phyloP scores from a whole-genome alignment of 2,329 filamentous ascomycete species.

The Phialophora verrucosa region DNA sequence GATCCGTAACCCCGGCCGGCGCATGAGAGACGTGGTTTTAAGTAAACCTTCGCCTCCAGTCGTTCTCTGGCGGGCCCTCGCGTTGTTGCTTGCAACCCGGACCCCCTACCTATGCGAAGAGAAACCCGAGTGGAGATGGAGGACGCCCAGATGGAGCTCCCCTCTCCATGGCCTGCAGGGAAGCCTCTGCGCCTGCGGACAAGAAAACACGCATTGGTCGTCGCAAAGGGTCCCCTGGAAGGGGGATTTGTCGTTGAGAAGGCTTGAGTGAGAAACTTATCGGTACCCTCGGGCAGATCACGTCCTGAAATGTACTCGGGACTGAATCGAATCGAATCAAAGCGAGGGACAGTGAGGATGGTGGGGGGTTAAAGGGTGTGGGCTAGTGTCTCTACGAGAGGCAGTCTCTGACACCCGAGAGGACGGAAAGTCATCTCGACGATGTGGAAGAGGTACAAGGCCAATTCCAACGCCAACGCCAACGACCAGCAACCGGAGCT shows the following conservation, averaged over 20 bases:
- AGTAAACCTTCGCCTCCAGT: background rate
- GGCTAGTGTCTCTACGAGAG: background rate
- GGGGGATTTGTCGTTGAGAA: background rate
- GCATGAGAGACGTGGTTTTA: background rate
- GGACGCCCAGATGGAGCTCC: background rate
- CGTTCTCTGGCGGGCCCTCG: background rate
- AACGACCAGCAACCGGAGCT: background rate
- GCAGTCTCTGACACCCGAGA: background rate
- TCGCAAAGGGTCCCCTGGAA: background rate
- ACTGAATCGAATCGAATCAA: background rate
- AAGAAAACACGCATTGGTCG: background rate
- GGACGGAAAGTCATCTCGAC: background rate
- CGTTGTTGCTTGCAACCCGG: background rate
- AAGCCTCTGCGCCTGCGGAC: background rate
- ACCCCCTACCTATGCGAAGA: background rate
- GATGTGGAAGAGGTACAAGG: background rate
- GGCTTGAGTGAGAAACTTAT: background rate
- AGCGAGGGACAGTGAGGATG: background rate
- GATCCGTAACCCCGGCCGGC: background rate
- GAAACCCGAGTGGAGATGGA: background rate
- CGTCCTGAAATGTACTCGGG: background rate
- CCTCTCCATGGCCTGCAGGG: background rate
- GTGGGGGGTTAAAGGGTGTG: background rate
- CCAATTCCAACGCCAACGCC: background rate
- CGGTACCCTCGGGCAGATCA: background rate